These are phyloP conservation scores for Linderina pennispora DNA, from an alignment of 192 early-diverging fungal species.

Conservation along the genomic window DNA sequence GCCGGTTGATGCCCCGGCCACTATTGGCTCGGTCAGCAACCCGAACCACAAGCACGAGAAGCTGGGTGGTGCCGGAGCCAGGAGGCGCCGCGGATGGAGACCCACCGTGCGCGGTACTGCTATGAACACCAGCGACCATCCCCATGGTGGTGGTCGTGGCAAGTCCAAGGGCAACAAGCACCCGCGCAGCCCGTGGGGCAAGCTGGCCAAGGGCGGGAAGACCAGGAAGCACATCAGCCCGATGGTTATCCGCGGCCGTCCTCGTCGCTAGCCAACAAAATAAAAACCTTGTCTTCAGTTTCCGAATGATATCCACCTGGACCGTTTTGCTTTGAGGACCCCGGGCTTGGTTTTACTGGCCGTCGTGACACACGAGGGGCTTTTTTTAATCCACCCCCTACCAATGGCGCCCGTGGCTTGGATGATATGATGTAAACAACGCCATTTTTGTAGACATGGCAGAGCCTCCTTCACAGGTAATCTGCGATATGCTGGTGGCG, in stretches of 20 bases:
- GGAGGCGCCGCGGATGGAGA: slow-evolving; percentile 75
- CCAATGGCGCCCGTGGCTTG: too few species aligned
- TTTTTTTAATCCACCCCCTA: too few species aligned
- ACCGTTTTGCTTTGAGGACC: too few species aligned
- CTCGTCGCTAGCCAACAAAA: slow-evolving; percentile 39
- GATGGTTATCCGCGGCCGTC: slow-evolving; percentile 57
- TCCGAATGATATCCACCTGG: too few species aligned
- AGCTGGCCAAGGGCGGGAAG: slow-evolving; percentile 88
- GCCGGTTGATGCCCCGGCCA: slow-evolving; percentile 77
- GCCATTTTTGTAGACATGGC: too few species aligned
- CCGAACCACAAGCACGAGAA: slow-evolving; percentile 81
- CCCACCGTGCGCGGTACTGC: slow-evolving; percentile 94
- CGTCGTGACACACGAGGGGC: too few species aligned
- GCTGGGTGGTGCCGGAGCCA: slow-evolving; percentile 86
- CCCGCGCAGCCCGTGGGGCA: slow-evolving; percentile 86
- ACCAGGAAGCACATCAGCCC: slow-evolving; percentile 63
- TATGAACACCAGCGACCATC: slow-evolving; percentile 93
- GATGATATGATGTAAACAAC: too few species aligned
- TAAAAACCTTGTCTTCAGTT: too few species aligned
- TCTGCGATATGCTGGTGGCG: too few species aligned
- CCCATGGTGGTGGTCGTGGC: slow-evolving; percentile 93
- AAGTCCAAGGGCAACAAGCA: slow-evolving; percentile 92
- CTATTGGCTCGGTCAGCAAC: slow-evolving; percentile 87
- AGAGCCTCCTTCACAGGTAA: too few species aligned
- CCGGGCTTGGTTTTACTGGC: too few species aligned